Percentiles rank a stretch among this genome's conserved stretches.
phyloP scores from a whole-genome alignment of 164 flowering plant species.

The Berberis vulgaris region DNA sequence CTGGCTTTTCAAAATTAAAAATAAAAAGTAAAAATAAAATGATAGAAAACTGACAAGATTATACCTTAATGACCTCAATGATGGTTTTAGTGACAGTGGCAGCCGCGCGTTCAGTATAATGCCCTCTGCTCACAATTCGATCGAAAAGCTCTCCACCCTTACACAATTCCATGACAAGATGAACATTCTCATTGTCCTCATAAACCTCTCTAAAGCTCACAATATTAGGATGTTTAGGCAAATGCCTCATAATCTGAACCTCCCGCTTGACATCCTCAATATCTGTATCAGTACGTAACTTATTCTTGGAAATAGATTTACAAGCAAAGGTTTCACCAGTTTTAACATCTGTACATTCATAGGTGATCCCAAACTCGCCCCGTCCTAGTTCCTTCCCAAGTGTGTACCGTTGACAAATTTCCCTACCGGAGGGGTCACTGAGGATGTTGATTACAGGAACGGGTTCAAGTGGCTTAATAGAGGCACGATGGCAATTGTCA shows the following conservation, averaged over 20 bases:
- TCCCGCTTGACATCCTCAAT: constrained; percentile 73
- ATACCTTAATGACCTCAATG: constrained; percentile 54
- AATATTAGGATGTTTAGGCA: constrained; percentile 62
- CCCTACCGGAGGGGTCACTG: constrained; percentile 18
- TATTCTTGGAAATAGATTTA: constrained; percentile 58
- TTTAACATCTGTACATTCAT: constrained; percentile 30
- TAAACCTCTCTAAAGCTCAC: constrained; percentile 53
- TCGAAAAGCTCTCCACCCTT: constrained; percentile 85
- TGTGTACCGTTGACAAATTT: constrained; percentile 23
- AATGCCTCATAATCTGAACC: constrained; percentile 68
- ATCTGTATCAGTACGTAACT: constrained; percentile 59
- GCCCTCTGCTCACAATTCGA: constrained; percentile 64
- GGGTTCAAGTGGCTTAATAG: not conserved
- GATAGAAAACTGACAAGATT: not conserved
- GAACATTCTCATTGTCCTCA: constrained; percentile 55
- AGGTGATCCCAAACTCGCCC: constrained; percentile 74
- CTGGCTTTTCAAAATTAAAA: too few species aligned
- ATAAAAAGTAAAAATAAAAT: not conserved
- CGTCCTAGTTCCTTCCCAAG: constrained; percentile 67
- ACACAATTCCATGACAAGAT: constrained; percentile 78
- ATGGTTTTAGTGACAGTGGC: constrained; percentile 50
- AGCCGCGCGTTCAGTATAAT: constrained; percentile 72
- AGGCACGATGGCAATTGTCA: not conserved
- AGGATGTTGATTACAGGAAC: constrained; percentile 12
- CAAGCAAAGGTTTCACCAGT: constrained; percentile 51